Evolutionary conservation across 495 filamentous ascomycete genomes (phyloP).

Genomic region (Lophiotrema nucula): DNA sequence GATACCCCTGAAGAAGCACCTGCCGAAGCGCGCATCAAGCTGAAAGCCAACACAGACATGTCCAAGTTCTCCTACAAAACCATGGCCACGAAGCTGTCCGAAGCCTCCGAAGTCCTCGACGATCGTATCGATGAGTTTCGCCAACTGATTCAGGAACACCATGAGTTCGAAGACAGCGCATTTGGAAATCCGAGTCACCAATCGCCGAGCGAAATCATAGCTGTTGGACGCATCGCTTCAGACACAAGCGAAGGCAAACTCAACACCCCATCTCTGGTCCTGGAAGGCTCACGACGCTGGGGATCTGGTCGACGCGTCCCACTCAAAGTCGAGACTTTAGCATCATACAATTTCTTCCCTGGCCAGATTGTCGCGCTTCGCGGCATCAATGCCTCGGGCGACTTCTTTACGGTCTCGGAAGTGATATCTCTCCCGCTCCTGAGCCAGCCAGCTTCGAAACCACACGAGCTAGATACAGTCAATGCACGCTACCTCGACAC

Average conservation of each 20-base stretch:
- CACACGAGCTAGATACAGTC: conserved; percentile 58
- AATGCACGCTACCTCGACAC: conserved; percentile 54
- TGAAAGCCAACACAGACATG: conserved; percentile 77
- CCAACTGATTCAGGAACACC: conserved; percentile 65
- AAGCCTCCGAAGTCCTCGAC: conserved; percentile 87
- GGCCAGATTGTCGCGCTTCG: conserved; percentile 87
- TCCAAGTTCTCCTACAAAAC: conserved; percentile 89
- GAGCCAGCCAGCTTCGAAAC: conserved; percentile 63
- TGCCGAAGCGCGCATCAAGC: conserved; percentile 73
- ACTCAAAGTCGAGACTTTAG: conserved; percentile 67
- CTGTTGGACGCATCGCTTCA: conserved; percentile 85
- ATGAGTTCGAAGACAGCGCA: conserved; percentile 72
- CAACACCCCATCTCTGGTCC: conserved; percentile 75
- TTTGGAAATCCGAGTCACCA: conserved; percentile 85
- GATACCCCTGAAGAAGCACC: conserved; percentile 60
- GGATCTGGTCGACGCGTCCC: conserved; percentile 80
- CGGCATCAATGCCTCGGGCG: conserved; percentile 83
- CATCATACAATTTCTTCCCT: conserved; percentile 82
- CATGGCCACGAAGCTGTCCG: conserved; percentile 90
- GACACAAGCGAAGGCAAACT: conserved; percentile 81
- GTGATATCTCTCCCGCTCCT: conserved; percentile 71
- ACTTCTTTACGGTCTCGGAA: conserved; percentile 77
- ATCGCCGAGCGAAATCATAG: conserved; percentile 81
- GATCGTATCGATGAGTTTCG: conserved; percentile 91
- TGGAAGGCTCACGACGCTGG: conserved; percentile 83